Percentiles rank a stretch among this genome's conserved stretches.
These are phyloP conservation scores for Suhomyces ambrosiae DNA, from an alignment of 1,139 yeast species.

Conservation along the genomic window DNA sequence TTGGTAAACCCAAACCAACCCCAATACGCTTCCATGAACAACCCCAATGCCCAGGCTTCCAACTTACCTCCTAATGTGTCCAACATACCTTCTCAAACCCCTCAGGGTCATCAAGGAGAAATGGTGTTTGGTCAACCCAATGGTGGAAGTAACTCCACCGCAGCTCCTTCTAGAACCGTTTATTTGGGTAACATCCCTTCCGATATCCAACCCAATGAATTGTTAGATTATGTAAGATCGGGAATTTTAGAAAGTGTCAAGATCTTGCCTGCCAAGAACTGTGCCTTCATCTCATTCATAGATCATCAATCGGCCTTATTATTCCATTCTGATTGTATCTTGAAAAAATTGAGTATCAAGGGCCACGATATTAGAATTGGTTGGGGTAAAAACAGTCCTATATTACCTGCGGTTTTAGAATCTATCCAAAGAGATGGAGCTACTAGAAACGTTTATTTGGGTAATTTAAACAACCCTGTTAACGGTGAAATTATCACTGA, in stretches of 20 bases:
- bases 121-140: conserved; percentile 13
- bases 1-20: conserved; percentile 9
- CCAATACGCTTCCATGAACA: conserved; percentile 7
- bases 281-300: conserved; percentile 63
- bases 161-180: conserved; percentile 81
- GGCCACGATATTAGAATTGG: conserved; percentile 64
- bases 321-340: conserved; percentile 62
- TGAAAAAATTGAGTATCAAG: conserved; percentile 56
- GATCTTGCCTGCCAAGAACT: conserved; percentile 56
- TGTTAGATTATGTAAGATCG: conserved; percentile 86
- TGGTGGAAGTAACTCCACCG: conserved; percentile 21
- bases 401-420: conserved; percentile 67
- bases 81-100: conserved; percentile 7
- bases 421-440: conserved; percentile 88
- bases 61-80: conserved; percentile 6
- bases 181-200: conserved; percentile 87
- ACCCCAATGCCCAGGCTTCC: conserved; percentile 4
- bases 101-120: conserved; percentile 12
- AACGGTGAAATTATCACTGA: conserved; percentile 56
- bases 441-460: conserved; percentile 86
- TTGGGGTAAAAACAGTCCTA: conserved; percentile 68
- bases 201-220: conserved; percentile 78
- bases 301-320: conserved; percentile 63
- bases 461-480: conserved; percentile 59
- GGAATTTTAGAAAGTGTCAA: conserved; percentile 83